A percentile compares a stretch with the other conserved stretches of the same genome.
Evolutionary conservation across 192 early-diverging fungal species (phyloP).

Genomic region (Gonapodya prolifera): DNA sequence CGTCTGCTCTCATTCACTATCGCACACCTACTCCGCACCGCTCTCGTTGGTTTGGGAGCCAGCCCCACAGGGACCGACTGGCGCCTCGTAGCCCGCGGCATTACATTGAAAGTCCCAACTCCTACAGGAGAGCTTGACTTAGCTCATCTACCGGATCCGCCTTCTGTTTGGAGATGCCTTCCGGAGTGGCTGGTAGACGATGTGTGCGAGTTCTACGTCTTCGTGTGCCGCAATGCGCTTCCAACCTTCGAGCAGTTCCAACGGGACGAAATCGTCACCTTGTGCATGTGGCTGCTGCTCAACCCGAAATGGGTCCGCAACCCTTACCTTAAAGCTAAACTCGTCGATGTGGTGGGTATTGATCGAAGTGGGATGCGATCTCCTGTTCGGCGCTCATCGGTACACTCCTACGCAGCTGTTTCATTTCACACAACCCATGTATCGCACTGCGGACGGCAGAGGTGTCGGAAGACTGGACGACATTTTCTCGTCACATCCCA

Average conservation of each 20-base stretch:
- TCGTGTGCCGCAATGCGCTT: constrained; percentile 19
- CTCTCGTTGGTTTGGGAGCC: constrained; percentile 16
- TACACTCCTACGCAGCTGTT: constrained; percentile 48
- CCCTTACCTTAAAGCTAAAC: constrained; percentile 86
- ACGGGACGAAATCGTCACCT: constrained; percentile 37
- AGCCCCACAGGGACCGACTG: background rate
- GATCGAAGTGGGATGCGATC: background rate
- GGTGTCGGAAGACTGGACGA: constrained; percentile 31
- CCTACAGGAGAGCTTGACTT: constrained; percentile 24
- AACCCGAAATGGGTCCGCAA: constrained; percentile 77
- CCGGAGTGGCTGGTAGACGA: constrained; percentile 94
- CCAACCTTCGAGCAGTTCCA: constrained; percentile 27
- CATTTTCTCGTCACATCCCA: constrained; percentile 56
- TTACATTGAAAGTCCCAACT: constrained; percentile 21
- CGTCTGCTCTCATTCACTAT: constrained; percentile 84
- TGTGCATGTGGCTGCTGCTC: constrained; percentile 68
- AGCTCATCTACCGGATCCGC: background rate
- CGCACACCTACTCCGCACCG: constrained; percentile 70
- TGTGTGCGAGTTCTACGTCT: constrained; percentile 36
- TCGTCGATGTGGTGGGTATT: constrained; percentile 65
- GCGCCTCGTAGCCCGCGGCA: background rate
- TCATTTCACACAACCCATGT: constrained; percentile 54
- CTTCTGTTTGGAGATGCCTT: constrained; percentile 26
- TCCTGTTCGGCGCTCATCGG: constrained; percentile 7
- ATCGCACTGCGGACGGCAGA: constrained; percentile 21